These are phyloP conservation scores for Colletotrichum sp. DNA, from an alignment of 2,329 filamentous ascomycete species.

Conservation along the genomic window DNA sequence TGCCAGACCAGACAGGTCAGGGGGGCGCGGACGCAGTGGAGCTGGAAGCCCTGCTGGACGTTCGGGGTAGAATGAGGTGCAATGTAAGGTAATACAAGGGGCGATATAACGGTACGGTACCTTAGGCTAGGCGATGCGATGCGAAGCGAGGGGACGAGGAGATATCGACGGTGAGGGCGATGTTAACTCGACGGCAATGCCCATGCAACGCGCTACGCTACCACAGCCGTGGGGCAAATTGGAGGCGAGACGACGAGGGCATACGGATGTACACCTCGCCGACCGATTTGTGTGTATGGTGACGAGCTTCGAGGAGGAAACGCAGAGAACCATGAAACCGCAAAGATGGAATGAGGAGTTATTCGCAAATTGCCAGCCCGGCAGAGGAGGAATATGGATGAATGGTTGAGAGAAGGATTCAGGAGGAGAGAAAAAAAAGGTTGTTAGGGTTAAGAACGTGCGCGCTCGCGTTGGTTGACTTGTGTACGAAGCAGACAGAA, in stretches of 20 bases:
- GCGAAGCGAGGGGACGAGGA: background rate
- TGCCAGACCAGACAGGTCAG: background rate
- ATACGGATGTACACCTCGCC: background rate
- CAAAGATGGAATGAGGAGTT: background rate
- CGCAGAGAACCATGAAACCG: background rate
- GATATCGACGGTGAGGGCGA: background rate
- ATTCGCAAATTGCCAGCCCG: background rate
- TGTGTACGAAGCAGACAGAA: background rate
- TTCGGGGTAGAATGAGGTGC: conserved; percentile 18
- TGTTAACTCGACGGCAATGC: conserved; percentile 3
- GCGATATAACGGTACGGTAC: conserved; percentile 15
- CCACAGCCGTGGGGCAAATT: conserved; percentile 11
- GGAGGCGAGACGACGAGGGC: background rate
- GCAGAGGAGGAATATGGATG: background rate
- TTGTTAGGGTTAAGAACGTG: conserved; percentile 10
- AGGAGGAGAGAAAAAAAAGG: background rate
- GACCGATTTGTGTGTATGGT: background rate
- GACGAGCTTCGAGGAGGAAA: background rate
- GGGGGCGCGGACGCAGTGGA: conserved; percentile 13
- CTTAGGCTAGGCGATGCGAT: conserved; percentile 10
- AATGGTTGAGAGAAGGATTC: background rate
- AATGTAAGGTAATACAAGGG: conserved; percentile 19
- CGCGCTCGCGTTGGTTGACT: background rate
- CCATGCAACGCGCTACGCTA: conserved; percentile 18
- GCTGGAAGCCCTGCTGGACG: conserved; percentile 7